Evolutionary conservation across 768 basidiomycete species (phyloP), one percentile per base, ranked within the genome.

Genomic region (Boletus patriciae): DNA sequence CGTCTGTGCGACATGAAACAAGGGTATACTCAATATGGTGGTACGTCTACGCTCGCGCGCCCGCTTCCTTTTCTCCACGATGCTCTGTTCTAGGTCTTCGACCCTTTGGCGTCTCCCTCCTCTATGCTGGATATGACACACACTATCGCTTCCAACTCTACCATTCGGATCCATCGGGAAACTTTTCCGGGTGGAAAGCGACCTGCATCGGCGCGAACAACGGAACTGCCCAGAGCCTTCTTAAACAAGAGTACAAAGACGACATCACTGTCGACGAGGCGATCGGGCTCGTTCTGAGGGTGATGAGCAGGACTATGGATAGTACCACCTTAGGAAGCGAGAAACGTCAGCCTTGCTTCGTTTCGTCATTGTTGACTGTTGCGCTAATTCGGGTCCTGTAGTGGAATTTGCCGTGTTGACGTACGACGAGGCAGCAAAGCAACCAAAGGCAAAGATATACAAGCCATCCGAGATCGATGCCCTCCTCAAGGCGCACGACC

Each of bases 271-370:
- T 98, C 40, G 90, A 95, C 69, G 94, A 96, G 46, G 95, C 94
- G 21, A 88, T 96, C 63, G 87, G 84, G n/a, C 79, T 99, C 21
- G 93, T 90, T 44, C 79, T 98, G 62, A 88, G 86, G 75, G 90
- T 93, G 51, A 95, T 99, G 94, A 95, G 94, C 80, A 98, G 98
- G 83, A 98, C 96, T 52, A 98, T 99, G 96, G 97, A 99, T 68
- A 94, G 92, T 60, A 98, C 96, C 31, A 98, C 93, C 44, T 73
- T 99, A 59, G 90, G 92, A 33, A 95, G 92, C 68, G 97, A 99
- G 77, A 98, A 98, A 73, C 77, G 97, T 97, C 65, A 68, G 94
- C n/a, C n/a, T n/a, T n/a, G n/a, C n/a, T n/a, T n/a, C n/a, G n/a
- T n/a, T n/a, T 74, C n/a, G n/a, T 34, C 3, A 88, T 72, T 16